Evolutionary conservation across 2,329 filamentous ascomycete species (phyloP).

Genomic region (Hypocrella siamensis): DNA sequence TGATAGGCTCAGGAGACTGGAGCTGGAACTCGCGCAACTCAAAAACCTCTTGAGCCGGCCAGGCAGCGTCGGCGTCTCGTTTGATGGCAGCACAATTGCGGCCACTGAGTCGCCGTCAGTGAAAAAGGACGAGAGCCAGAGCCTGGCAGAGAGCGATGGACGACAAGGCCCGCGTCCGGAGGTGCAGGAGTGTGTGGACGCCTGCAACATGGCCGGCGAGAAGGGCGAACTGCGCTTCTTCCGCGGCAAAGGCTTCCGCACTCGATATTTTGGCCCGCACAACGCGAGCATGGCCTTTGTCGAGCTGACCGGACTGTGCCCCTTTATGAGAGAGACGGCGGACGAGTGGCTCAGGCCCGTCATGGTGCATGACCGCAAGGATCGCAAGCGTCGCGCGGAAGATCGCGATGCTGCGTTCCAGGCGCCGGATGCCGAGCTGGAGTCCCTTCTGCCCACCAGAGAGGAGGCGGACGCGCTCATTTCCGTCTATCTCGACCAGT

Average conservation of each 20-base stretch:
- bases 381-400: conserved; percentile 35
- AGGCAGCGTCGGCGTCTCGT: conserved; percentile 17
- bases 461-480: conserved; percentile 33
- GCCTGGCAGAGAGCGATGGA: conserved; percentile 13
- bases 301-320: conserved; percentile 39
- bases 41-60: conserved; percentile 34
- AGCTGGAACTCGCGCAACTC: conserved; percentile 42
- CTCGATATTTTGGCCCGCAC: conserved; percentile 43
- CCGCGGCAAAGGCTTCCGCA: conserved; percentile 42
- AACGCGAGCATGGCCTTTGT: conserved; percentile 45
- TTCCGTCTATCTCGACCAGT: conserved; percentile 35
- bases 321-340: conserved; percentile 47
- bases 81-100: conserved; percentile 36
- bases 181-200: conserved; percentile 23
- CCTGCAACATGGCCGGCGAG: conserved; percentile 23
- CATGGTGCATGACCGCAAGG: conserved; percentile 38
- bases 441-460: conserved; percentile 31
- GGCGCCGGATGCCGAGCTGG: conserved; percentile 31
- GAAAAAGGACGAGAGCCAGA: conserved; percentile 25
- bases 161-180: conserved; percentile 17
- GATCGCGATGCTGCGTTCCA: conserved; percentile 34
- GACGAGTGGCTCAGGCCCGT: conserved; percentile 45
- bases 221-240: conserved; percentile 41
- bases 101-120: conserved; percentile 27
- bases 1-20: conserved; percentile 42